Evolutionary conservation across 148 eudicot species (phyloP), one percentile per base, ranked within the genome.

Genomic region (Heliosperma pusillum): DNA sequence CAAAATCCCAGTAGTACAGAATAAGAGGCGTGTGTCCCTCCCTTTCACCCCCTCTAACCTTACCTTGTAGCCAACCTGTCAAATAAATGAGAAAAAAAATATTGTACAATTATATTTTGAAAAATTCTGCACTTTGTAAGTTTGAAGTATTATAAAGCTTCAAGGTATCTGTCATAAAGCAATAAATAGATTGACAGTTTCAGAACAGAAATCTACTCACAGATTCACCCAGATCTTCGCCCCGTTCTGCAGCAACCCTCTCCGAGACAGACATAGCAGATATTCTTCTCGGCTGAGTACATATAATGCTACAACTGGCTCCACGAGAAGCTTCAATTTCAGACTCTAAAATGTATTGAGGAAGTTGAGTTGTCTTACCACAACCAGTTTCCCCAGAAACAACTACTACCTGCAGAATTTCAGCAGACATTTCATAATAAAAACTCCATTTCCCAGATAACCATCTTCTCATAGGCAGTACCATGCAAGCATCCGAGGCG

Each of bases 351-450:
- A 94, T 92, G 87, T 86, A 94, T 72, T 94, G 98, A 75, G 98
- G 98, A 83, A 94, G 88, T 80, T 94, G 98, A 72, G 98, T 94
- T 70, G 98, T 94, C 77, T 94, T 94, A 70, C 98, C 98, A 81
- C 98, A 94, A 36, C 98, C 98, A 75, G 98, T 94, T 84, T 94
- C 97, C 72, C 98, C 98, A 42, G 97, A 94, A 45, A 94, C 93
- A 60, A 94, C 97, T 63, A 94, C 86, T 65, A 94, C 98, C 98
- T 94, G 84, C 79, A 83, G 29, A 70, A 74, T 45, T 74, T 50
- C 4, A 67, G 50, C 22, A 60, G 22, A 80, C 24, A 20, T 50
- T 60, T 22, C 64, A 64, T 19, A 20, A 53, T 58, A 64, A 65
- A 70, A 4, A 65, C n/a, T 63, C 21, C 65, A 72, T 19, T 16